Conservation (phyloP, 2,329 filamentous ascomycete species). For the Pezicula rhizophila region DNA sequence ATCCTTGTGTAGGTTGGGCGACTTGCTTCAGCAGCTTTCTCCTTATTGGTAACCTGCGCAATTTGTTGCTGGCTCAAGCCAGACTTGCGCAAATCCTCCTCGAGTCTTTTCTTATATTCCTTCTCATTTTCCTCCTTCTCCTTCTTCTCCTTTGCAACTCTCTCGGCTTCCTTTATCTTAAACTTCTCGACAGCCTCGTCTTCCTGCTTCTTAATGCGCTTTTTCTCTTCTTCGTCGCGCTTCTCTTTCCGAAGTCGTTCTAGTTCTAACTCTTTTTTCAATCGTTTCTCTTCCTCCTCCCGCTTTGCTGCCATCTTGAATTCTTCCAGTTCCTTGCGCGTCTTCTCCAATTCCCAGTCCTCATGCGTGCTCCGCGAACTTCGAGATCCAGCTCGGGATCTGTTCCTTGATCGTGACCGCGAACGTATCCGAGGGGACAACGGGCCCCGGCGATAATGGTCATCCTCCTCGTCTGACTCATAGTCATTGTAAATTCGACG, state of each 20-base stretch:
- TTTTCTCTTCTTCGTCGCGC: slow-evolving; percentile 34
- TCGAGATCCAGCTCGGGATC: not conserved
- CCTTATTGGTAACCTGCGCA: slow-evolving; percentile 51
- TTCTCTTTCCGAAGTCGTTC: slow-evolving; percentile 40
- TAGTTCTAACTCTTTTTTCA: slow-evolving; percentile 32
- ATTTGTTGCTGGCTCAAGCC: slow-evolving; percentile 55
- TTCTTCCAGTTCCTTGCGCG: slow-evolving; percentile 36
- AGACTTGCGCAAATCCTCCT: slow-evolving; percentile 51
- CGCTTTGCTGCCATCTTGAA: slow-evolving; percentile 31
- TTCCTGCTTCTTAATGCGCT: slow-evolving; percentile 43
- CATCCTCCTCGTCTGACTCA: slow-evolving; percentile 7
- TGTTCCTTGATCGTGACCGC: slow-evolving; percentile 27
- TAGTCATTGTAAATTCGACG: slow-evolving; percentile 46
- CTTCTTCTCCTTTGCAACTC: slow-evolving; percentile 30
- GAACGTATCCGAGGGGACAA: slow-evolving; percentile 26
- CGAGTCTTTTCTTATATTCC: slow-evolving; percentile 41
- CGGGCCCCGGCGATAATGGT: slow-evolving; percentile 14
- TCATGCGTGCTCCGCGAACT: slow-evolving; percentile 13
- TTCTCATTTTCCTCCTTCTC: slow-evolving; percentile 27
- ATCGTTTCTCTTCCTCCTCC: slow-evolving; percentile 25
- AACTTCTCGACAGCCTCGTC: slow-evolving; percentile 48
- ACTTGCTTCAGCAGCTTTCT: slow-evolving; percentile 35
- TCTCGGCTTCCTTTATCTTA: slow-evolving; percentile 27
- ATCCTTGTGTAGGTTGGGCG: slow-evolving; percentile 59
- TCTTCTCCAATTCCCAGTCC: slow-evolving; percentile 38